Evolutionary conservation across 495 filamentous ascomycete species (phyloP).

Genomic region (Penicillium samsonianum): DNA sequence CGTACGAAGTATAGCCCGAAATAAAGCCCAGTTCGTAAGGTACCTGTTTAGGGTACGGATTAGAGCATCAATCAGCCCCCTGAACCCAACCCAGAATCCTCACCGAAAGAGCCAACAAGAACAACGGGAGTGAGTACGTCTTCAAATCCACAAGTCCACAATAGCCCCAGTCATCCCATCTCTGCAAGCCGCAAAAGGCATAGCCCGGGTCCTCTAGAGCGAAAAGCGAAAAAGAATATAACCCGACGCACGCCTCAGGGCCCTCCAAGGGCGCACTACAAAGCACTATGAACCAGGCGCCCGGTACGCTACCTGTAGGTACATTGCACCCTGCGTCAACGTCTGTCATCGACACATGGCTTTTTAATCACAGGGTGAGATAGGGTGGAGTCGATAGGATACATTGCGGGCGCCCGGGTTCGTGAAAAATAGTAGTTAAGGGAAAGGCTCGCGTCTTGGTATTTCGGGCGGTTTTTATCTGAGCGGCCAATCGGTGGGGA

Average conservation of each 20-base stretch:
- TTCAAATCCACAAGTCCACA: not conserved
- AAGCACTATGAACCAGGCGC: not conserved
- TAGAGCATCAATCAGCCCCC: not conserved
- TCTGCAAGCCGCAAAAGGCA: constrained; percentile 4
- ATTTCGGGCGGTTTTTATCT: not conserved
- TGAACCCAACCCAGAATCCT: not conserved
- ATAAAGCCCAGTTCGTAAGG: not conserved
- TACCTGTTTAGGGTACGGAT: not conserved
- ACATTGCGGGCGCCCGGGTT: constrained; percentile 4
- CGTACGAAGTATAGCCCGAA: not conserved
- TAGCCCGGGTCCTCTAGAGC: not conserved
- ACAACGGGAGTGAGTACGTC: not conserved
- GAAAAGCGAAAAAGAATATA: not conserved
- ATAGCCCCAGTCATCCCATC: not conserved
- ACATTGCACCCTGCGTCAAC: not conserved
- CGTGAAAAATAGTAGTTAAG: constrained; percentile 24
- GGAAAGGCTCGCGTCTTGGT: constrained; percentile 34
- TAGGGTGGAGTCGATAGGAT: not conserved
- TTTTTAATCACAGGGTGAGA: not conserved
- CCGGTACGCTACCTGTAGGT: constrained; percentile 5
- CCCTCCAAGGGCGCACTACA: not conserved
- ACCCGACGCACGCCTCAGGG: not conserved
- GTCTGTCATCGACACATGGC: not conserved
- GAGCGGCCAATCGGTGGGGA: constrained; percentile 12
- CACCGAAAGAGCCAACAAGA: too few species aligned